Evolutionary conservation across 1,139 yeast species (phyloP).

Genomic region (Protomyces gravidus): DNA sequence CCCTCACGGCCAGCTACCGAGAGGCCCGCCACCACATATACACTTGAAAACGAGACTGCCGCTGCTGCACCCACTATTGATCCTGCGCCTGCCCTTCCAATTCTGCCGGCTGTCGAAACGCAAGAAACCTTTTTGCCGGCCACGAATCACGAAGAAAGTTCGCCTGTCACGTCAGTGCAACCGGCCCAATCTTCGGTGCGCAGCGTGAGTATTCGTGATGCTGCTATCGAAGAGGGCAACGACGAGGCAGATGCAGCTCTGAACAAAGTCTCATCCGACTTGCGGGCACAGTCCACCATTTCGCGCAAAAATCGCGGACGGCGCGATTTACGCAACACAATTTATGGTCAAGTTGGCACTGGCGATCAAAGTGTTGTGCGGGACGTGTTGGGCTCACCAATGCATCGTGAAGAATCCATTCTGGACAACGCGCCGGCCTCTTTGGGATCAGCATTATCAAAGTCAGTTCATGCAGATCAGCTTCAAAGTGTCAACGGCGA

Average conservation of each 20-base stretch:
- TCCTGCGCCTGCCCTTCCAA: neutral
- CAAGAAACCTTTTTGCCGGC: neutral
- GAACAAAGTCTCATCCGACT: slow-evolving; percentile 31
- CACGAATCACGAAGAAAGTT: neutral
- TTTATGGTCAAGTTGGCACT: slow-evolving; percentile 1
- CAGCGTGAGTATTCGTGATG: slow-evolving; percentile 10
- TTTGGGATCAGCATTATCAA: neutral
- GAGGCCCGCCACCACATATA: neutral
- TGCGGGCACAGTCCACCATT: slow-evolving; percentile 24
- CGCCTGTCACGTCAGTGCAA: neutral
- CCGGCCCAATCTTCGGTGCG: slow-evolving; percentile 6
- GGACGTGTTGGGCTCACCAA: slow-evolving; percentile 25
- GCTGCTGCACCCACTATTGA: no score
- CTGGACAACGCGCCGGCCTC: neutral
- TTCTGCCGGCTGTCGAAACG: neutral
- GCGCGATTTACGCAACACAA: slow-evolving; percentile 18
- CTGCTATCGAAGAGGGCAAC: neutral
- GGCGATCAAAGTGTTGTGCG: neutral
- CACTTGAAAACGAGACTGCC: no score
- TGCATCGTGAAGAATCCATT: slow-evolving; percentile 3
- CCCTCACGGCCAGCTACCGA: no score
- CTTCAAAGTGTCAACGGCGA: neutral
- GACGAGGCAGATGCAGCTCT: slow-evolving; percentile 33
- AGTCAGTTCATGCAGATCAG: neutral
- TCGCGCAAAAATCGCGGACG: slow-evolving; percentile 23